phyloP scores from a whole-genome alignment of 495 filamentous ascomycete genomes.

The Glutinoglossum americanum region DNA sequence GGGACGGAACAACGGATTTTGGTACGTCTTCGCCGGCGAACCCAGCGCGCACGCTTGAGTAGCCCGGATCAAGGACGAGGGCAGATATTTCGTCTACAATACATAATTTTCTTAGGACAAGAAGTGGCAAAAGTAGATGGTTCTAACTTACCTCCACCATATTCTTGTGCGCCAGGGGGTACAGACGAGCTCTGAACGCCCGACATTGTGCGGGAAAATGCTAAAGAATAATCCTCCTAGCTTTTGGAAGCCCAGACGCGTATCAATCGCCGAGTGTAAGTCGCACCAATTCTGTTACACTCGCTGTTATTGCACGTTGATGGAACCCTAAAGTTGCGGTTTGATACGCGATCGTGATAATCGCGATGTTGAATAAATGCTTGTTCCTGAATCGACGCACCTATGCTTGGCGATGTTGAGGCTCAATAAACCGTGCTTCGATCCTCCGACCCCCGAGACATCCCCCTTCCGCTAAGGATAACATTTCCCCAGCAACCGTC shows the following conservation, averaged over 20 bases:
- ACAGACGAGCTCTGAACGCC: constrained; percentile 22
- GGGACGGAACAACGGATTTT: constrained; percentile 75
- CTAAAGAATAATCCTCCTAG: background rate
- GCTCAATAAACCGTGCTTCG: background rate
- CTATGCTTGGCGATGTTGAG: background rate
- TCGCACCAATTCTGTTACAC: background rate
- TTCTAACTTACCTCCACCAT: constrained; percentile 50
- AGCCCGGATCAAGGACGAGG: constrained; percentile 88
- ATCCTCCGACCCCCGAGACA: background rate
- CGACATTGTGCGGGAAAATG: background rate
- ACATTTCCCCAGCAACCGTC: background rate
- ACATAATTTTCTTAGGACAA: background rate
- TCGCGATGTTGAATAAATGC: background rate
- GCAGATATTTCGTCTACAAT: constrained; percentile 88
- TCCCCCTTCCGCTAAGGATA: background rate
- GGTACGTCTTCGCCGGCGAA: constrained; percentile 95
- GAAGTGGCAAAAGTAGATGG: background rate
- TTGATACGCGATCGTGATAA: background rate
- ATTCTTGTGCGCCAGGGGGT: constrained; percentile 44
- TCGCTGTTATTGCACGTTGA: background rate
- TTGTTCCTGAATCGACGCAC: background rate
- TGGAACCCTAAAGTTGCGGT: background rate
- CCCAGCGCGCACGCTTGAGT: constrained; percentile 72
- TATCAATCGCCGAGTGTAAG: background rate
- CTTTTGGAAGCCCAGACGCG: background rate